phyloP scores from a whole-genome alignment of 1,284 basidiomycete genomes.

The Stygiomarasmius scandens region DNA sequence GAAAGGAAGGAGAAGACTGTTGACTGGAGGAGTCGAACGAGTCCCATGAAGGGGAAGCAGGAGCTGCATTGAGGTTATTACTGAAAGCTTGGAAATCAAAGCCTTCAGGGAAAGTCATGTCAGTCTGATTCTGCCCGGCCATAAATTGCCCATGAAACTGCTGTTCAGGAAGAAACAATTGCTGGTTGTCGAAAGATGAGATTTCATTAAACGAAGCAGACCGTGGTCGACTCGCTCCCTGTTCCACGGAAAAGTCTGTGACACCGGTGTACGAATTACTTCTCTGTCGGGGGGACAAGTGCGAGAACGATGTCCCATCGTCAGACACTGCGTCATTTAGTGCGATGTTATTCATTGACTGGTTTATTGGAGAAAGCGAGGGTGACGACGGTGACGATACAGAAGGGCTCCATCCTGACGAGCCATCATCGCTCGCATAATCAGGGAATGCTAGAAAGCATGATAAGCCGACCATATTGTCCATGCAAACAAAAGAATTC shows the following conservation, averaged over 20 bases:
- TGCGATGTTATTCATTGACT: constrained; percentile 12
- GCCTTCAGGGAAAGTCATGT: not conserved
- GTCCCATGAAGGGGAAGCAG: not conserved
- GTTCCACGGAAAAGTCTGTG: constrained; percentile 4
- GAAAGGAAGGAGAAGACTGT: not conserved
- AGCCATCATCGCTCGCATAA: constrained; percentile 13
- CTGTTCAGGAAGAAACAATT: not conserved
- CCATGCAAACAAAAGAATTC: not conserved
- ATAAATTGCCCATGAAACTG: not conserved
- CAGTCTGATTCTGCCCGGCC: not conserved
- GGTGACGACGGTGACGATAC: constrained; percentile 16
- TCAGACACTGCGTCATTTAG: constrained; percentile 3
- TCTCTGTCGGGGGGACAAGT: constrained; percentile 4
- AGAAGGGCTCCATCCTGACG: constrained; percentile 16
- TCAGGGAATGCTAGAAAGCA: constrained; percentile 12
- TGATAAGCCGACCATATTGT: not conserved
- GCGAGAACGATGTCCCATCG: not conserved
- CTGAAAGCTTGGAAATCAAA: not conserved
- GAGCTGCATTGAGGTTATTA: not conserved
- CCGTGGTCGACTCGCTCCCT: constrained; percentile 5
- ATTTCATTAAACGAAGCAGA: constrained; percentile 13
- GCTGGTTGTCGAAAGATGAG: not conserved
- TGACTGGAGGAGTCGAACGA: not conserved
- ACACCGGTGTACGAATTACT: constrained; percentile 14
- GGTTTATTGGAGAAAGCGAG: constrained; percentile 14